Conservation (phyloP, 2,329 filamentous ascomycete genomes). For the Lecanosticta acicola region DNA sequence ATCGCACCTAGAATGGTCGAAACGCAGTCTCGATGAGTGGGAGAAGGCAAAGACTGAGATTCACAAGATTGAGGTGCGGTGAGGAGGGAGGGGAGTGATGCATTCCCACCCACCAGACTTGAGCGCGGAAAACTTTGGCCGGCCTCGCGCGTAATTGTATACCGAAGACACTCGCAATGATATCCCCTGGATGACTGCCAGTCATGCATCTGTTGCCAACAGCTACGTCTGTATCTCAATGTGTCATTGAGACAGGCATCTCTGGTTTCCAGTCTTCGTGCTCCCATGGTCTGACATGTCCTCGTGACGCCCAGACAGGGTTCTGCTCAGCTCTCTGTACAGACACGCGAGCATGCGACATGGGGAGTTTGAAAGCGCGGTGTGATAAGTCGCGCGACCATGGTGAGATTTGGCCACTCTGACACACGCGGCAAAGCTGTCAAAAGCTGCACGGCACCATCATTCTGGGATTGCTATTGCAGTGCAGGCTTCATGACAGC, state of each 20-base stretch:
- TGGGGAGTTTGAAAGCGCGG: too few relatives aligned
- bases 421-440: too few relatives aligned
- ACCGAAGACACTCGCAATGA: constrained; percentile 6
- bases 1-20: constrained; percentile 91
- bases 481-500: not conserved
- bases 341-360: too few relatives aligned
- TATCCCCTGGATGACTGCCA: not conserved
- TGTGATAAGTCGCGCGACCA: too few relatives aligned
- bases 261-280: too few relatives aligned
- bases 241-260: not conserved
- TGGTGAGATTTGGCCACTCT: too few relatives aligned
- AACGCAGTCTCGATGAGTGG: constrained; percentile 86
- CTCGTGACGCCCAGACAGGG: too few relatives aligned
- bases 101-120: too few relatives aligned
- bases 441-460: too few relatives aligned
- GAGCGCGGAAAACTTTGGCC: not conserved
- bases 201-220: not conserved
- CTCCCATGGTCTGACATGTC: too few relatives aligned
- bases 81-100: not conserved
- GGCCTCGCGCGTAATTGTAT: not conserved
- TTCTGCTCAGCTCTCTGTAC: too few relatives aligned
- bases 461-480: too few relatives aligned
- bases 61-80: constrained; percentile 65
- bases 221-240: not conserved
- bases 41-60: constrained; percentile 84